A percentile compares a stretch with the other conserved stretches of the same genome.
Evolutionary conservation across 257 asterid species (phyloP).

Genomic region (Thymus quinquecostatus): DNA sequence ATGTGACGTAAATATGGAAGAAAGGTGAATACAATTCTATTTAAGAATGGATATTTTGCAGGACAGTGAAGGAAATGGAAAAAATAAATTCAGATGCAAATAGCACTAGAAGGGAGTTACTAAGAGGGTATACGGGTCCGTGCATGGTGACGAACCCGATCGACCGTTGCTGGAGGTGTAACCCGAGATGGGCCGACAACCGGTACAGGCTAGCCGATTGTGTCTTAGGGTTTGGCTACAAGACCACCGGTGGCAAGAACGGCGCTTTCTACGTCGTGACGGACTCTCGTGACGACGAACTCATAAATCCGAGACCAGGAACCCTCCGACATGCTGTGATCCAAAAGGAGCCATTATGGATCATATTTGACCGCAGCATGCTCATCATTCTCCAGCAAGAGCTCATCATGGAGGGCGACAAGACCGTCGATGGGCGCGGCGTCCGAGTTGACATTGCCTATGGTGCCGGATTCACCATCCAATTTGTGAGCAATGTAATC

Average conservation of each 20-base stretch:
- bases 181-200: conserved; percentile 52
- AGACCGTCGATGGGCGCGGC: conserved; percentile 56
- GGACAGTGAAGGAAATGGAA: conserved; percentile 32
- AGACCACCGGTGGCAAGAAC: conserved; percentile 62
- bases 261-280: conserved; percentile 62
- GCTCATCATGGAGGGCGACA: conserved; percentile 46
- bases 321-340: conserved; percentile 72
- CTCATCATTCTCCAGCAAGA: conserved; percentile 60
- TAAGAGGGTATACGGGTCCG: conserved; percentile 24
- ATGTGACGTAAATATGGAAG: too few relatives aligned
- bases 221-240: conserved; percentile 59
- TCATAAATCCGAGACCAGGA: conserved; percentile 38
- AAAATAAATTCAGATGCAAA: neutral
- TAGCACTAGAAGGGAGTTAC: conserved; percentile 42
- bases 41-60: conserved; percentile 8
- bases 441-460: conserved; percentile 38
- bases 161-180: conserved; percentile 70
- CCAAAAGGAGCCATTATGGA: conserved; percentile 69
- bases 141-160: conserved; percentile 68
- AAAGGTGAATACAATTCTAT: too few relatives aligned
- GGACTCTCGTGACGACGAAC: conserved; percentile 52
- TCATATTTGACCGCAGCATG: conserved; percentile 59
- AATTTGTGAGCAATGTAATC: conserved; percentile 46
- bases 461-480: conserved; percentile 47
- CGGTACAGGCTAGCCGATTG: conserved; percentile 54